phyloP scores from a whole-genome alignment of 768 basidiomycete species.

The Chalciporus chontae region DNA sequence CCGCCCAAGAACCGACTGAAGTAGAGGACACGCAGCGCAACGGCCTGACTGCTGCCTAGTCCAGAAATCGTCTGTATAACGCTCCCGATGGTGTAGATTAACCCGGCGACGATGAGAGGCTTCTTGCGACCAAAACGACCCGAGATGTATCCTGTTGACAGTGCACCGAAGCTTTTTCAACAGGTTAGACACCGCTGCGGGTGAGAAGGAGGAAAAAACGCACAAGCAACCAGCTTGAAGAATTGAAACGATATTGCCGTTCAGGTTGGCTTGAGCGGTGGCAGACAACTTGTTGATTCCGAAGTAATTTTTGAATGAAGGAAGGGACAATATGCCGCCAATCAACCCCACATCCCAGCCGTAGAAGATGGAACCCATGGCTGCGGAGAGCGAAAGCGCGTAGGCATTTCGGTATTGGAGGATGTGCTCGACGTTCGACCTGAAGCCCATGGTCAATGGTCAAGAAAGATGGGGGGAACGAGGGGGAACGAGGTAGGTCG shows the following conservation, averaged over 20 bases:
- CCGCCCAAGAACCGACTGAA: slow-evolving; percentile 57
- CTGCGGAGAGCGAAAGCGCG: slow-evolving; percentile 40
- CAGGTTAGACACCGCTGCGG: not conserved
- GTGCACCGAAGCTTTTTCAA: slow-evolving; percentile 40
- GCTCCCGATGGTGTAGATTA: slow-evolving; percentile 48
- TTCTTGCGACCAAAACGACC: slow-evolving; percentile 44
- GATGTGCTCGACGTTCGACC: slow-evolving; percentile 20
- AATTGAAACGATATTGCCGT: slow-evolving; percentile 51
- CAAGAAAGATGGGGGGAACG: not conserved
- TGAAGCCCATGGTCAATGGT: slow-evolving; percentile 24
- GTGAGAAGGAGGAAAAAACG: slow-evolving; percentile 11
- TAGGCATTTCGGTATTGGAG: slow-evolving; percentile 43
- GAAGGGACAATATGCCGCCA: slow-evolving; percentile 44
- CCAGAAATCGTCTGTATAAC: slow-evolving; percentile 44
- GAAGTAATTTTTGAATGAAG: slow-evolving; percentile 47
- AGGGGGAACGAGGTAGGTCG: not conserved
- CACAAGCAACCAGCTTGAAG: slow-evolving; percentile 49
- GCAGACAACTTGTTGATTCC: slow-evolving; percentile 39
- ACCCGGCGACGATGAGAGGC: slow-evolving; percentile 41
- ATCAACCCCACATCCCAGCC: slow-evolving; percentile 51
- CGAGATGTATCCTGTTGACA: slow-evolving; percentile 40
- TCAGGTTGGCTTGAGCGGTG: slow-evolving; percentile 37
- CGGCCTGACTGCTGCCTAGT: slow-evolving; percentile 34
- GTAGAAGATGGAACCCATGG: slow-evolving; percentile 47
- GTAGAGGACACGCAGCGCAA: slow-evolving; percentile 39